phyloP scores from a whole-genome alignment of 1,284 basidiomycete genomes.

The Austroboletus niveus region DNA sequence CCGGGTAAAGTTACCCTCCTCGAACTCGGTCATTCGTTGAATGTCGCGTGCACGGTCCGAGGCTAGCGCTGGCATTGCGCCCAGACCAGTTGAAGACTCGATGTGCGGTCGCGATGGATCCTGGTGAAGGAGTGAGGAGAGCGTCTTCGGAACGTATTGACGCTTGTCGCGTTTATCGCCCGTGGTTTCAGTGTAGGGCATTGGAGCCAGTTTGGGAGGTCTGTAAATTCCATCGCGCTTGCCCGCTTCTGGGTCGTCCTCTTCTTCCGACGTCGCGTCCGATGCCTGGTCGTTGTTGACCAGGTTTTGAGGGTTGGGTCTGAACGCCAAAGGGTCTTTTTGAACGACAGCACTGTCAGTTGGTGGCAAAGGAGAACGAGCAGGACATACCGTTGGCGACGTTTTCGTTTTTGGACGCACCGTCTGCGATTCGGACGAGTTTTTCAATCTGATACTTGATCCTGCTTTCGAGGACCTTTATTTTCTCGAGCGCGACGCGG shows the following conservation, averaged over 20 bases:
- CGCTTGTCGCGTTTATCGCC: conserved; percentile 45
- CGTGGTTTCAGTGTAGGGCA: conserved; percentile 79
- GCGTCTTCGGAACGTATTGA: conserved; percentile 64
- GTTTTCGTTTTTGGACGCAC: conserved; percentile 52
- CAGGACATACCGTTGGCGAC: conserved; percentile 60
- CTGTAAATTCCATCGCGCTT: conserved; percentile 70
- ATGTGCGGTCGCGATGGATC: conserved; percentile 39
- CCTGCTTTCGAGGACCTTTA: conserved; percentile 76
- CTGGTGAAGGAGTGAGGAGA: conserved; percentile 66
- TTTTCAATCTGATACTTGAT: conserved; percentile 97
- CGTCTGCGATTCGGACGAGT: conserved; percentile 73
- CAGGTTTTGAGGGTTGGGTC: conserved; percentile 80
- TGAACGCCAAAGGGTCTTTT: conserved; percentile 86
- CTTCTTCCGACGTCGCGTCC: conserved; percentile 37
- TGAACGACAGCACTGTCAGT: conserved; percentile 4
- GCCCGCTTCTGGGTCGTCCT: conserved; percentile 29
- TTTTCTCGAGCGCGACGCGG: conserved; percentile 76
- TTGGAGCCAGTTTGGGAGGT: conserved; percentile 89
- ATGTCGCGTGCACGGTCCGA: conserved; percentile 77
- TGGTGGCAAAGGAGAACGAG: not conserved
- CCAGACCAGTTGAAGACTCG: conserved; percentile 59
- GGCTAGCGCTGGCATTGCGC: conserved; percentile 53
- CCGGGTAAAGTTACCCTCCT: conserved; percentile 95
- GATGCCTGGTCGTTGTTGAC: conserved; percentile 41
- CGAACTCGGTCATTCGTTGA: conserved; percentile 84